Percentiles rank a stretch among this genome's conserved stretches.
Evolutionary conservation across 495 filamentous ascomycete species (phyloP).

Genomic region (Bathelium albidoporum): DNA sequence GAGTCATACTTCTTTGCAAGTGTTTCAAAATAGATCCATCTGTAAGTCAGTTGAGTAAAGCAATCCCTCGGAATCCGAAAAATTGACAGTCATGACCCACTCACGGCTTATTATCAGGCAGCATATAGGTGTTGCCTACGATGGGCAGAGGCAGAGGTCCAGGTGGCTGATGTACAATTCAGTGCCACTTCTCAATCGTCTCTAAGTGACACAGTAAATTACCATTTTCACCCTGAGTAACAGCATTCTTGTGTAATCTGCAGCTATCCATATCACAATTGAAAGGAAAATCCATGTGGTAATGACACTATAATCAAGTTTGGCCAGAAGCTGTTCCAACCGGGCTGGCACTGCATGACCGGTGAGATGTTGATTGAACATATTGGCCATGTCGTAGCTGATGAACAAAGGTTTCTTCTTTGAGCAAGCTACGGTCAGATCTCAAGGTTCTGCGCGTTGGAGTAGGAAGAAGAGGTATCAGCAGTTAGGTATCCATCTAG

Average conservation of each 20-base stretch:
- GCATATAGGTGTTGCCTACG: slow-evolving; percentile 46
- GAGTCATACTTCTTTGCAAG: slow-evolving; percentile 44
- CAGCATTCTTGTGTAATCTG: slow-evolving; percentile 43
- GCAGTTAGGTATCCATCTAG: too few species aligned
- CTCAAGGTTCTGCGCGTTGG: too few species aligned
- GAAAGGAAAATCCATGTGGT: not conserved
- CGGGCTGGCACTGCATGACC: not conserved
- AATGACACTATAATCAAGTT: not conserved
- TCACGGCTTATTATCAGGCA: slow-evolving; percentile 47
- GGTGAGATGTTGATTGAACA: not conserved
- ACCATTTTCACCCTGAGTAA: slow-evolving; percentile 37
- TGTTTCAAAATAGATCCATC: slow-evolving; percentile 53
- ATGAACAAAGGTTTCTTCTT: too few species aligned
- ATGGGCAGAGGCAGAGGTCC: slow-evolving; percentile 40
- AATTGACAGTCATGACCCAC: not conserved
- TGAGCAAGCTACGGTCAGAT: too few species aligned
- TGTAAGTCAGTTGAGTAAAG: not conserved
- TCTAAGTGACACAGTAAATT: slow-evolving; percentile 3
- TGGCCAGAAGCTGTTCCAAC: not conserved
- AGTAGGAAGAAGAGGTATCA: too few species aligned
- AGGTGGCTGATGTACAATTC: slow-evolving; percentile 36
- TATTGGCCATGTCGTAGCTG: too few species aligned
- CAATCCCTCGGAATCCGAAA: too few species aligned
- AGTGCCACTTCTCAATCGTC: not conserved
- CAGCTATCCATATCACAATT: slow-evolving; percentile 16